phyloP scores from a whole-genome alignment of 116 monocot species.

The Posidonia oceanica region DNA sequence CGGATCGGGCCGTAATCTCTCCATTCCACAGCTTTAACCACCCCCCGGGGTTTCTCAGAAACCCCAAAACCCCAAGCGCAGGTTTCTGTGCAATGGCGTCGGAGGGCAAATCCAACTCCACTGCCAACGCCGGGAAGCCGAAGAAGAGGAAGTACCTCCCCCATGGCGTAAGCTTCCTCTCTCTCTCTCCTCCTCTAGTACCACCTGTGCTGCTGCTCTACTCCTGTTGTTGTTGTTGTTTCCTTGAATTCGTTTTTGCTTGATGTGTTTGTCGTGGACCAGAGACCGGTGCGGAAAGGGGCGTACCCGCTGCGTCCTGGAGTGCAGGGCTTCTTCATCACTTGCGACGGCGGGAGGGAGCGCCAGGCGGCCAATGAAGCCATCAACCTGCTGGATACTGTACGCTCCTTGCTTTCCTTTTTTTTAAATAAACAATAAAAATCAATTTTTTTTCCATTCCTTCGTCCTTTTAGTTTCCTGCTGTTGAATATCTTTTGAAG shows the following conservation, averaged over 20 bases:
- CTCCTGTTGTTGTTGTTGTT: neutral
- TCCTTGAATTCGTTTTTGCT: no score
- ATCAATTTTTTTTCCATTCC: no score
- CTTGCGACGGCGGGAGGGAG: conserved; percentile 94
- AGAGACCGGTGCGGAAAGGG: conserved; percentile 78
- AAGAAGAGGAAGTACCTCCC: conserved; percentile 91
- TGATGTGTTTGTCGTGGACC: neutral
- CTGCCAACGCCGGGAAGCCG: conserved; percentile 21
- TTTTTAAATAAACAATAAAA: no score
- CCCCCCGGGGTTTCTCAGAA: neutral
- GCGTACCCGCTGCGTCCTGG: conserved; percentile 64
- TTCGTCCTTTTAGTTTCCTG: no score
- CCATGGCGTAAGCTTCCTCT: conserved; percentile 32
- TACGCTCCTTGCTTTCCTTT: conserved; percentile 1
- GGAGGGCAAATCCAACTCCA: conserved; percentile 14
- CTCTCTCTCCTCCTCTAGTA: neutral
- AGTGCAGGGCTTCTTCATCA: conserved; percentile 92
- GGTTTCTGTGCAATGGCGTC: conserved; percentile 22
- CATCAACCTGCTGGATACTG: conserved; percentile 64
- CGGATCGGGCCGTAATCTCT: neutral
- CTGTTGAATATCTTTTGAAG: no score
- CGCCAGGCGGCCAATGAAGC: conserved; percentile 82
- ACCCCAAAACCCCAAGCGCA: neutral
- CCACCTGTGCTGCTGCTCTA: no score
- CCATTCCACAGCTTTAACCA: neutral